Evolutionary conservation across 2,329 filamentous ascomycete species (phyloP), one percentile per base, ranked within the genome.

Genomic region (Colletotrichum orbiculare): DNA sequence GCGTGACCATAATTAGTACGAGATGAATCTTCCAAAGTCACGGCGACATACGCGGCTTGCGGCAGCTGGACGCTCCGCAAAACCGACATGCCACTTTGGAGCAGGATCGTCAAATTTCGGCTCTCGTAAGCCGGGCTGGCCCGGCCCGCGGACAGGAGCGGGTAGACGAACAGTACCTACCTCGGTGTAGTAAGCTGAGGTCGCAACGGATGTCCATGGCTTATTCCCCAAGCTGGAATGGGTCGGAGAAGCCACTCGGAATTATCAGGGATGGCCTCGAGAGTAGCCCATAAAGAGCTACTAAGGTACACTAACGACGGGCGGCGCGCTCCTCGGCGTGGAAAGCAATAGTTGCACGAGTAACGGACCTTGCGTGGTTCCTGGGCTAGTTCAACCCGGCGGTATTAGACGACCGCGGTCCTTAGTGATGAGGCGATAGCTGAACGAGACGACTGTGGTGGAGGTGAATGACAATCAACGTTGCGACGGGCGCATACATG

Each of bases 51-150:
- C 25, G 25, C 25, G 25, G 25, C 25, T 25, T 25, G 4, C 25
- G 25, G 25, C 25, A 25, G 25, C 25, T 25, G 25, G 25, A 25
- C 25, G 25, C 25, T 25, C 25, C 25, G 25, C 25, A 25, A 25
- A 5, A 25, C 58, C 37, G 47, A 57, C 33, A 57, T 57, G 41
- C 47, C 58, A 37, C 17, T 62, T 52, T 47, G 39, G 4, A 57
- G 47, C 9, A 62, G 53, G 42, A 53, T 61, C 39, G 38, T 63
- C 42, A 33, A 42, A 46, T 52, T 46, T 50, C 25, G 25, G 33
- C 47, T 49, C 50, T 13, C 34, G 45, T 63, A 66, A 66, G 63
- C 63, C 58, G 63, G 58, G 58, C 58, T 52, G 63, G 63, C n/a
- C 63, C 58, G 63, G 53, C 41, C 63, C 58, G 63, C 42, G 42